Conservation (phyloP, 2,329 filamentous ascomycete species). For the Hypoxylon sp. region DNA sequence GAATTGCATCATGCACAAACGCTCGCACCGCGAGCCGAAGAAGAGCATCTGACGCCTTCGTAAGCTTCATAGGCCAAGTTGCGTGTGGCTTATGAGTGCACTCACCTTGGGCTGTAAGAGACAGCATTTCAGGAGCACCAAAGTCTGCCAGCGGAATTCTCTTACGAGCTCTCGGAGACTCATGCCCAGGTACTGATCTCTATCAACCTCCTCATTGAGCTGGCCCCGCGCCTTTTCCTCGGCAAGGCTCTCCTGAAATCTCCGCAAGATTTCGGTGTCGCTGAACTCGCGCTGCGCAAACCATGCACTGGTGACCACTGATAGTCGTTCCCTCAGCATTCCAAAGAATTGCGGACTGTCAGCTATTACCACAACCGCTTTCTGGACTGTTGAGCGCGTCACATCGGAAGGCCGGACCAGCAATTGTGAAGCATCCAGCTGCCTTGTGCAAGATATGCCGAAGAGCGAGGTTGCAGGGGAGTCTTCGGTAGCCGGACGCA, state of each 20-base stretch:
- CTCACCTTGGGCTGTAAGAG: conserved; percentile 91
- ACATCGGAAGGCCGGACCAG: conserved; percentile 86
- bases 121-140: conserved; percentile 93
- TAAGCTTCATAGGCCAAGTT: conserved; percentile 20
- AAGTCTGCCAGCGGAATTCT: conserved; percentile 93
- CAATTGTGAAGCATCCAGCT: conserved; percentile 83
- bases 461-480: conserved; percentile 84
- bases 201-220: conserved; percentile 74
- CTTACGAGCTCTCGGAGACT: conserved; percentile 91
- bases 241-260: conserved; percentile 89
- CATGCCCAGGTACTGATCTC: conserved; percentile 88
- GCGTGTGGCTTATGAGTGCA: conserved; percentile 2
- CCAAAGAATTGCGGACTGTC: conserved; percentile 92
- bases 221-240: conserved; percentile 70
- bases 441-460: conserved; percentile 93
- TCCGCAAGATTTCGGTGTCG: conserved; percentile 87
- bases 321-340: conserved; percentile 87
- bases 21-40: conserved; percentile 95
- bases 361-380: conserved; percentile 95
- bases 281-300: conserved; percentile 94
- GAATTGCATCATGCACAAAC: conserved; percentile 98
- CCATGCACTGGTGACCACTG: conserved; percentile 93
- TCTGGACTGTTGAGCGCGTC: conserved; percentile 97
- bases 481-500: conserved; percentile 68
- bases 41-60: conserved; percentile 84